These are phyloP conservation scores for Gracilaria caudata DNA, from an alignment of 23 red algal species.

Conservation along the genomic window DNA sequence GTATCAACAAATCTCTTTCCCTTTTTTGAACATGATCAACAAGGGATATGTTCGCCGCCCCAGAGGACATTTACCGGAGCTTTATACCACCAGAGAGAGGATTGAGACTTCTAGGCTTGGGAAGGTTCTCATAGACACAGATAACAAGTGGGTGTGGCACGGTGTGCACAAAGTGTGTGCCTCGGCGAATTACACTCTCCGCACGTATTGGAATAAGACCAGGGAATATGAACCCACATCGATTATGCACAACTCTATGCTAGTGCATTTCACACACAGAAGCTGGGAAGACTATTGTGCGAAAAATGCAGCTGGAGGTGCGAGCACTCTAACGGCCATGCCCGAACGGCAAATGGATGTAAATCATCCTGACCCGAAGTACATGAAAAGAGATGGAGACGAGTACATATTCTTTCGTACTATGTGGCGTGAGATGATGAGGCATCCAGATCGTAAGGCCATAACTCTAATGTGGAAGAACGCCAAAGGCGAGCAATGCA, in stretches of 20 bases:
- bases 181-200: neutral
- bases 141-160: constrained; percentile 12
- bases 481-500: neutral
- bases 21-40: constrained; percentile 42
- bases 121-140: constrained; percentile 29
- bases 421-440: constrained; percentile 27
- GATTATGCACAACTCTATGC: constrained; percentile 27
- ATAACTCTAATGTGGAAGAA: constrained; percentile 8
- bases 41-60: constrained; percentile 42
- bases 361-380: constrained; percentile 32
- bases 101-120: constrained; percentile 23
- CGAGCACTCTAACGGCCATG: constrained; percentile 40
- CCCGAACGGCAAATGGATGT: constrained; percentile 34
- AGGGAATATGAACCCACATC: constrained; percentile 29
- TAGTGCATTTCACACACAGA: constrained; percentile 63
- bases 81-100: constrained; percentile 31
- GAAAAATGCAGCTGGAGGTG: constrained; percentile 49
- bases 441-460: neutral
- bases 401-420: constrained; percentile 10
- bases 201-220: constrained; percentile 45
- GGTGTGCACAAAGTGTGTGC: constrained; percentile 26
- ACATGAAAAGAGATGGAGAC: constrained; percentile 17
- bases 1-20: constrained; percentile 22
- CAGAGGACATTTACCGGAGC: constrained; percentile 38
- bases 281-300: constrained; percentile 59